These are phyloP conservation scores for Colletotrichum orbiculare DNA, from an alignment of 2,329 filamentous ascomycete species.

Conservation along the genomic window DNA sequence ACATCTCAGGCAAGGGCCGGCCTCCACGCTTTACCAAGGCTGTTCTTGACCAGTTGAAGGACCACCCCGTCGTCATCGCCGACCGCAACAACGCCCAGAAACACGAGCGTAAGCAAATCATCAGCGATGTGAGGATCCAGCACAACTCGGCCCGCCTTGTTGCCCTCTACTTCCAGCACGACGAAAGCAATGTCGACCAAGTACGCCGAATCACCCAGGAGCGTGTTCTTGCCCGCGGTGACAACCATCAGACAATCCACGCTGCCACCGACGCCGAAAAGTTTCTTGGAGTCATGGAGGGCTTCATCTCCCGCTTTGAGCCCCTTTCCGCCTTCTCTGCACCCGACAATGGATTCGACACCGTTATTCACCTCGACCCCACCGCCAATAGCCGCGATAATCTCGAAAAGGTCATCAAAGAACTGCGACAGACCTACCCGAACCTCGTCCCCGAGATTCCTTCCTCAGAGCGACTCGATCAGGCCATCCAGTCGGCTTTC, in stretches of 20 bases:
- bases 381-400: constrained; percentile 83
- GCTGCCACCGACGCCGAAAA: constrained; percentile 79
- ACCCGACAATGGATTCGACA: constrained; percentile 88
- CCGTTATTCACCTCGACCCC: constrained; percentile 86
- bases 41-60: constrained; percentile 72
- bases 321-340: constrained; percentile 71
- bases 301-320: constrained; percentile 89
- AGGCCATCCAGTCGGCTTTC: constrained; percentile 80
- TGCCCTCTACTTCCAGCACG: constrained; percentile 89
- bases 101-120: constrained; percentile 88
- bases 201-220: constrained; percentile 81
- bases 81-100: constrained; percentile 94
- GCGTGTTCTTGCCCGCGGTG: constrained; percentile 85
- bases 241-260: constrained; percentile 98
- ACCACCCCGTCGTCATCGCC: constrained; percentile 81
- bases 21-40: constrained; percentile 81
- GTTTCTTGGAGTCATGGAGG: constrained; percentile 92
- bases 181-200: constrained; percentile 77
- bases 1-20: constrained; percentile 84
- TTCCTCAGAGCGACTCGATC: constrained; percentile 77
- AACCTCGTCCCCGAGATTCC: constrained; percentile 79
- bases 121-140: constrained; percentile 77
- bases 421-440: constrained; percentile 82
- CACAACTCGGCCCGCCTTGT: constrained; percentile 77
- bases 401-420: constrained; percentile 79